Conservation (phyloP, 129 eudicot species). For the Gnaphalium uliginosum region DNA sequence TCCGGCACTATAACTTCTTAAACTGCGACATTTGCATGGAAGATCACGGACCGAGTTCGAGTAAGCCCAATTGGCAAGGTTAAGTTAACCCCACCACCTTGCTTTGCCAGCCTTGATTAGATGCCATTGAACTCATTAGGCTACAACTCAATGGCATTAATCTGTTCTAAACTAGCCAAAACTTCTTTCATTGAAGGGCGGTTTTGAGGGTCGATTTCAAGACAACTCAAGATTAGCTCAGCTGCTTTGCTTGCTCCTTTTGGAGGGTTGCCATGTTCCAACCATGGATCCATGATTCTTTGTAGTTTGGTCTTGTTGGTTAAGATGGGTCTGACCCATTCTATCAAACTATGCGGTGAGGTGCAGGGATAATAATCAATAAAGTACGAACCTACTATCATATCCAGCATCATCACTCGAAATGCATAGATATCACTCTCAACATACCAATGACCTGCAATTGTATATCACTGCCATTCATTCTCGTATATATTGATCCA, state of each 20-base stretch:
- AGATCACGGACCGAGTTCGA: background rate
- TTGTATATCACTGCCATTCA: background rate
- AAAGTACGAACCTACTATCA: slow-evolving; percentile 31
- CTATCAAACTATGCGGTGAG: slow-evolving; percentile 16
- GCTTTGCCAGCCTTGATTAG: background rate
- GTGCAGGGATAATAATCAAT: background rate
- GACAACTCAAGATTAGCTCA: slow-evolving; percentile 31
- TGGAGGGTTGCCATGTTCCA: slow-evolving; percentile 29
- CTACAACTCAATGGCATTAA: slow-evolving; percentile 12
- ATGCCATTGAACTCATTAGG: background rate
- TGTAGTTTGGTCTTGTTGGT: slow-evolving; percentile 21
- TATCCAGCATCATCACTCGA: slow-evolving; percentile 44
- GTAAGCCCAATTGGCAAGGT: background rate
- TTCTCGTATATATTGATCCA: background rate
- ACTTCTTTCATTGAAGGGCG: slow-evolving; percentile 46
- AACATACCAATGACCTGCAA: slow-evolving; percentile 31
- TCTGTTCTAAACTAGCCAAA: slow-evolving; percentile 32
- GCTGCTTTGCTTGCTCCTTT: slow-evolving; percentile 27
- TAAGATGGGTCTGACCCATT: slow-evolving; percentile 24
- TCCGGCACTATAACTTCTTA: background rate
- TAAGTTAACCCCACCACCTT: too few relatives aligned
- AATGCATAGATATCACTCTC: slow-evolving; percentile 46
- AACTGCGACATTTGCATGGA: background rate
- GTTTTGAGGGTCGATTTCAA: slow-evolving; percentile 22
- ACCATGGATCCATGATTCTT: slow-evolving; percentile 31